Evolutionary conservation across 305 asterid genomes (phyloP).

Genomic region (Fraxinus greggii): DNA sequence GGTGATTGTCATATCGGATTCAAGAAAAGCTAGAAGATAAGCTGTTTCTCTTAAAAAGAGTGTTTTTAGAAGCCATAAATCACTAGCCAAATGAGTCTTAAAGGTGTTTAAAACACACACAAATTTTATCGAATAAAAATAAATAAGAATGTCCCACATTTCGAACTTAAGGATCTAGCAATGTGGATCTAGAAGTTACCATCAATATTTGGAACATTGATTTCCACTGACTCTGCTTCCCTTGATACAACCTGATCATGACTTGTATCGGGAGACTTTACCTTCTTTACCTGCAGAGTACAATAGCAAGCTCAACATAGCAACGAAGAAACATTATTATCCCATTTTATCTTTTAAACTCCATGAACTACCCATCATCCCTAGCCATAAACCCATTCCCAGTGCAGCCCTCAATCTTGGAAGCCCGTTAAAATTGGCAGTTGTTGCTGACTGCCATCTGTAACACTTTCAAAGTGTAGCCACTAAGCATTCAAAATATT

Average conservation of each 20-base stretch:
- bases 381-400: background rate
- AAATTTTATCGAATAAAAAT: background rate
- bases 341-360: background rate
- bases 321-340: background rate
- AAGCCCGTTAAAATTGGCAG: background rate
- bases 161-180: background rate
- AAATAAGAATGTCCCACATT: background rate
- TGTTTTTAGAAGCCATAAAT: background rate
- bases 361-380: background rate
- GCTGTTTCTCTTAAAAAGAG: background rate
- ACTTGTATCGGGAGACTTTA: slow-evolving; percentile 48
- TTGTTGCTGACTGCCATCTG: background rate
- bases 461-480: background rate
- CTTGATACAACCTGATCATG: slow-evolving; percentile 37
- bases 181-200: slow-evolving; percentile 36
- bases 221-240: slow-evolving; percentile 35
- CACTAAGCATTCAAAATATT: background rate
- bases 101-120: background rate
- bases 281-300: slow-evolving; percentile 58
- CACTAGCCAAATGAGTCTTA: background rate
- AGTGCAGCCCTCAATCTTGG: background rate
- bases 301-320: background rate
- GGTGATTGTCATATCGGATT: background rate
- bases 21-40: background rate
- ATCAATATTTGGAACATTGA: slow-evolving; percentile 37